Conservation (phyloP, 177 flowering plant genomes). For the Vitis hybrid region DNA sequence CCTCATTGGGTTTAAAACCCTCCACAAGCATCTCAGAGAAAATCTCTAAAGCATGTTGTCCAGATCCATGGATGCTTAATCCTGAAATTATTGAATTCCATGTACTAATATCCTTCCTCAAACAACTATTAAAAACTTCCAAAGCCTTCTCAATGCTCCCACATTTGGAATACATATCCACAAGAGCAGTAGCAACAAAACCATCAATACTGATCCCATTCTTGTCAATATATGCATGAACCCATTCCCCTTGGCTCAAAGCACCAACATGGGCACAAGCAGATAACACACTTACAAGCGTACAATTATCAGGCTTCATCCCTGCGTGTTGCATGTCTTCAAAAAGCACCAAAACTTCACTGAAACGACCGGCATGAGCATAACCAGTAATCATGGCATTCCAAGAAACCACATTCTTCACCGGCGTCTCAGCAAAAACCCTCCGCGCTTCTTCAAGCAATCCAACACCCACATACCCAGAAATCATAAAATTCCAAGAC, state of each 20-base stretch:
- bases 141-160: conserved; percentile 27
- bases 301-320: conserved; percentile 24
- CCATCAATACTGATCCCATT: conserved; percentile 25
- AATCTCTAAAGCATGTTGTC: conserved; percentile 17
- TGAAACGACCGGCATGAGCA: conserved; percentile 14
- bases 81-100: conserved; percentile 37
- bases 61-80: conserved; percentile 30
- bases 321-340: conserved; percentile 15
- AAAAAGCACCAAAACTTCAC: conserved; percentile 19
- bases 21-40: conserved; percentile 25
- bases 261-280: conserved; percentile 37
- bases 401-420: conserved; percentile 31
- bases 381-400: conserved; percentile 32
- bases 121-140: conserved; percentile 20
- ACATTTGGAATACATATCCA: conserved; percentile 37
- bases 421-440: conserved; percentile 19
- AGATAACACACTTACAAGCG: conserved; percentile 30
- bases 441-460: conserved; percentile 24
- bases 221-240: conserved; percentile 33
- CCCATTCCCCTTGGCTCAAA: conserved; percentile 40
- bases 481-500: conserved; percentile 46
- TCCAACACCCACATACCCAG: conserved; percentile 25
- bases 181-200: conserved; percentile 26
- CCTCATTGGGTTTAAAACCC: conserved; percentile 27
- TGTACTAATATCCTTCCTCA: conserved; percentile 29